Evolutionary conservation across 345 rosid genomes (phyloP).

Genomic region (Viola odorata): DNA sequence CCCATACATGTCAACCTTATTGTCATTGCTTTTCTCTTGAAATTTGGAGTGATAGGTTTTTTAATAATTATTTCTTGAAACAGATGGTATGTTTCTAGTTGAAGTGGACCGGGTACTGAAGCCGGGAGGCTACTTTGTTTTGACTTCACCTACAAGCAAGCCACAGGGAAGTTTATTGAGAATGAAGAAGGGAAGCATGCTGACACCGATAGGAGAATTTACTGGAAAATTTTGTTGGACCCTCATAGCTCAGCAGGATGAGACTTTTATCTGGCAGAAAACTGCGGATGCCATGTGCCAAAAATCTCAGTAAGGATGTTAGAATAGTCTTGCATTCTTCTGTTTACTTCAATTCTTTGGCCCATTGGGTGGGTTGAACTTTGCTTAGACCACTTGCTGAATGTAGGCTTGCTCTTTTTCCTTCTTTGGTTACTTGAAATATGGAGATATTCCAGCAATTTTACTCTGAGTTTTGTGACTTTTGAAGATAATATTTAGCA

Average conservation of each 20-base stretch:
- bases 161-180: constrained; percentile 43
- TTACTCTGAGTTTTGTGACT: background rate
- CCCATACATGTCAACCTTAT: background rate
- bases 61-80: constrained; percentile 21
- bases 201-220: constrained; percentile 53
- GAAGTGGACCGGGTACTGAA: constrained; percentile 90
- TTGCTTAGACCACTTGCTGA: background rate
- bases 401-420: background rate
- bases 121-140: constrained; percentile 96
- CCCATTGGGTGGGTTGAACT: background rate
- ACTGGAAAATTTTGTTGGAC: constrained; percentile 82
- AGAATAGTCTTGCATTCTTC: background rate
- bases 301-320: constrained; percentile 57
- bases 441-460: background rate
- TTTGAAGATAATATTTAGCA: background rate
- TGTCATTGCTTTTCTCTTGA: background rate
- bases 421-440: background rate
- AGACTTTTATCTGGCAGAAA: constrained; percentile 95
- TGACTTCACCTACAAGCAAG: constrained; percentile 67
- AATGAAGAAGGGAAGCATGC: constrained; percentile 47
- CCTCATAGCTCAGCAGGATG: constrained; percentile 87
- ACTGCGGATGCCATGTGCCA: constrained; percentile 57
- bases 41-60: constrained; percentile 3
- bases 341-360: constrained; percentile 3
- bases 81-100: constrained; percentile 84